Percentiles rank a stretch among this genome's conserved stretches.
Evolutionary conservation across 148 eudicot genomes (phyloP).

Genomic region (Nepenthes mirabilis): DNA sequence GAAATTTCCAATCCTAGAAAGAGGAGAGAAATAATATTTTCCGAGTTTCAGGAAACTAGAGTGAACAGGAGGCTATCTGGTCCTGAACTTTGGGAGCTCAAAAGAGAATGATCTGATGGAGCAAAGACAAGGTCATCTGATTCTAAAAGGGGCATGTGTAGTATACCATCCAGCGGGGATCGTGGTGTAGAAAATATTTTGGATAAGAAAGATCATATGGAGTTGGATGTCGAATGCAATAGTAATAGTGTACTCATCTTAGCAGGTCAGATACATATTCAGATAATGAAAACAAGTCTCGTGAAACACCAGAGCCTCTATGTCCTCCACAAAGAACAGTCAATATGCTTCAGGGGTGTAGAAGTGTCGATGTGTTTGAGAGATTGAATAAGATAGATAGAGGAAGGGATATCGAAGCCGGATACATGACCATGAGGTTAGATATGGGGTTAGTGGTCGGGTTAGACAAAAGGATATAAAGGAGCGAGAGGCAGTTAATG

Average conservation of each 20-base stretch:
- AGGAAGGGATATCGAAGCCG: conserved; percentile 20
- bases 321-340: conserved; percentile 54
- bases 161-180: conserved; percentile 49
- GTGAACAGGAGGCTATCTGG: conserved; percentile 34
- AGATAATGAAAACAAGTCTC: conserved; percentile 26
- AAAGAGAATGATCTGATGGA: conserved; percentile 39
- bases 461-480: no score
- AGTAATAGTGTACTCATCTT: conserved; percentile 21
- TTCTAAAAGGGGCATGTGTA: conserved; percentile 32
- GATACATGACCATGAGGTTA: no score
- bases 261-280: conserved; percentile 54
- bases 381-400: conserved; percentile 85
- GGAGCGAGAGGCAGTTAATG: no score
- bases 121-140: conserved; percentile 35
- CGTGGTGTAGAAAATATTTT: conserved; percentile 20
- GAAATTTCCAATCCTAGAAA: conserved; percentile 31
- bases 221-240: conserved; percentile 39
- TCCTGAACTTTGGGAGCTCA: conserved; percentile 49
- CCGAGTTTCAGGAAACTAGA: not conserved
- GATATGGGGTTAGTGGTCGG: no score
- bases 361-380: conserved; percentile 95
- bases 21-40: not conserved
- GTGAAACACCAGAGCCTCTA: conserved; percentile 34
- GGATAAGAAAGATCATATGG: conserved; percentile 52
- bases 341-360: conserved; percentile 93